phyloP scores from a whole-genome alignment of 371 early-diverging fungal species.

The Syncephalastrum racemosum region DNA sequence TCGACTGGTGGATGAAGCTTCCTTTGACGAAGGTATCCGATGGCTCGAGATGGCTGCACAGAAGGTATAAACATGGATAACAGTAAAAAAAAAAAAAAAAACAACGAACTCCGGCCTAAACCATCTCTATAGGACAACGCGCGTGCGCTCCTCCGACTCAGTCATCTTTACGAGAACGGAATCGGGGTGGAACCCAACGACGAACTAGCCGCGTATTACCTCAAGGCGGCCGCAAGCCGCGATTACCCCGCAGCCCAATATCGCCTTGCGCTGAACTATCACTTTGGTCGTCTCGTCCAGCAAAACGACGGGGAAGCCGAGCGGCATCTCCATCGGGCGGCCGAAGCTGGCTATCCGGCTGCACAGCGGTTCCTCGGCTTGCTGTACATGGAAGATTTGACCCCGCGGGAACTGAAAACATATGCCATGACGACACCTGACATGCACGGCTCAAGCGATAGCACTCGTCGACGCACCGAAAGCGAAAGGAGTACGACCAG shows the following conservation, averaged over 20 bases:
- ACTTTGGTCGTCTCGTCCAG: conserved; percentile 24
- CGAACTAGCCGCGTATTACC: conserved; percentile 27
- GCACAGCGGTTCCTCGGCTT: conserved; percentile 46
- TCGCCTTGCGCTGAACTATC: conserved; percentile 40
- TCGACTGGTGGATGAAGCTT: conserved; percentile 22
- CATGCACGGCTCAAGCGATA: conserved; percentile 11
- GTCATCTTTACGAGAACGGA: conserved; percentile 42
- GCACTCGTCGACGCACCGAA: conserved; percentile 8
- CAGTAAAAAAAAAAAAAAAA: conserved; percentile 1
- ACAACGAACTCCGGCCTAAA: neutral
- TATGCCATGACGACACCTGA: conserved; percentile 1
- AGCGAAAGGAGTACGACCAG: conserved; percentile 22
- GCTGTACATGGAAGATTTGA: conserved; percentile 40
- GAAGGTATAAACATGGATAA: conserved; percentile 23
- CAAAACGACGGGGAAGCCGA: conserved; percentile 31
- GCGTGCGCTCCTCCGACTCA: conserved; percentile 38
- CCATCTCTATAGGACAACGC: conserved; percentile 28
- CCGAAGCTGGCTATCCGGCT: conserved; percentile 34
- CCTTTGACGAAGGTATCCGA: conserved; percentile 27
- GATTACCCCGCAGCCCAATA: conserved; percentile 31
- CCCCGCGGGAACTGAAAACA: conserved; percentile 10
- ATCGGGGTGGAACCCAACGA: conserved; percentile 25
- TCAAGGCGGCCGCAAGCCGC: conserved; percentile 32
- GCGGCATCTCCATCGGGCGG: conserved; percentile 30
- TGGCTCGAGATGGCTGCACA: conserved; percentile 41